Evolutionary conservation across 805 yeast genomes (phyloP).

Genomic region (Yarrowia yakushimensis): DNA sequence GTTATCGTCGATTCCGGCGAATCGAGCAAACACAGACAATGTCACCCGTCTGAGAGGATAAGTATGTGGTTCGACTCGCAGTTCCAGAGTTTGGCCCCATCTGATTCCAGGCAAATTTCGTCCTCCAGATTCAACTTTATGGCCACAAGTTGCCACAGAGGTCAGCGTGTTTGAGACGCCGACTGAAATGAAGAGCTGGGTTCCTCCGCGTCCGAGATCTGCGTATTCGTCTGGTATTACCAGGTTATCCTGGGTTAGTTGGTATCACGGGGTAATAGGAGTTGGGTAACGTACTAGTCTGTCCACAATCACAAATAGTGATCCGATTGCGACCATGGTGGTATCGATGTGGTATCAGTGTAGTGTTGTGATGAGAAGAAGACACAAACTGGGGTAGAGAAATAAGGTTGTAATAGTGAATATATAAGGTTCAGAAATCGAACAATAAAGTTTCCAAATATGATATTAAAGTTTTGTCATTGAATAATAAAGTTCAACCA

Average conservation of each 20-base stretch:
- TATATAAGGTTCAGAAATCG: too few species aligned
- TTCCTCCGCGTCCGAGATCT: background rate
- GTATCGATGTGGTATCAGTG: background rate
- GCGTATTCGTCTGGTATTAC: slow-evolving; percentile 2
- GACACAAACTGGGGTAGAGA: too few species aligned
- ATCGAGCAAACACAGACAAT: slow-evolving; percentile 7
- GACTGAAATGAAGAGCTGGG: slow-evolving; percentile 15
- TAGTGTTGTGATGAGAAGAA: too few species aligned
- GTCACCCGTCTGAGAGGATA: slow-evolving; percentile 1
- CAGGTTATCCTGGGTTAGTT: slow-evolving; percentile 11
- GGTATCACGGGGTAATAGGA: background rate
- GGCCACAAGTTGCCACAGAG: background rate
- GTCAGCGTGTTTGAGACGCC: slow-evolving; percentile 10
- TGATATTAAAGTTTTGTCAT: too few species aligned
- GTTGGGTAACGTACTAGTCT: background rate
- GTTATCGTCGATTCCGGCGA: slow-evolving; percentile 1
- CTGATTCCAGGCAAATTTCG: background rate
- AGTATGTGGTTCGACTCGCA: background rate
- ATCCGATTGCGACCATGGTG: background rate
- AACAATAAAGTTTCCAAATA: too few species aligned
- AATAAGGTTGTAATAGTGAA: too few species aligned
- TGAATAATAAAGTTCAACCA: too few species aligned
- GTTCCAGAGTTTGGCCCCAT: slow-evolving; percentile 4
- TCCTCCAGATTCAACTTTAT: background rate
- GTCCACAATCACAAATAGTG: background rate